Conservation (phyloP, 2,329 filamentous ascomycete genomes). For the Exserohilum rostratum region DNA sequence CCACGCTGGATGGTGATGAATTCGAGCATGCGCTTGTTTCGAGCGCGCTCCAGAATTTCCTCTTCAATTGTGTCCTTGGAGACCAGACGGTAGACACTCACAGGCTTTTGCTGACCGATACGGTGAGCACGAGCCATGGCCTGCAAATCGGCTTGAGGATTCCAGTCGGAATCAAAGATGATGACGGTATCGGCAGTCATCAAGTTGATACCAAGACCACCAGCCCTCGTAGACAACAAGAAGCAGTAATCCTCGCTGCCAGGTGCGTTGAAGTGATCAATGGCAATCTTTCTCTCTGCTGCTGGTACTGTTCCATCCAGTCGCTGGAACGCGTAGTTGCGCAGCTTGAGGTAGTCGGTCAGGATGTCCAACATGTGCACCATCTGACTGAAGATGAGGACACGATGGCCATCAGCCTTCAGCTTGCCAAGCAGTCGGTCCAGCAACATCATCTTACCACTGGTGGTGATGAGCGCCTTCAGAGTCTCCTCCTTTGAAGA, state of each 20-base stretch:
- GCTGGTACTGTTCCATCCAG: constrained; percentile 94
- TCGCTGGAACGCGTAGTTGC: constrained; percentile 94
- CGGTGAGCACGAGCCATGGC: constrained; percentile 98
- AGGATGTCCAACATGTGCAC: constrained; percentile 98
- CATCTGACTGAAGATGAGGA: constrained; percentile 99
- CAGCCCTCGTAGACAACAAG: constrained; percentile 89
- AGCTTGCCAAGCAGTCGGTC: constrained; percentile 94
- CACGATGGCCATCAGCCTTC: constrained; percentile 90
- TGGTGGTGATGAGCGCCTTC: constrained; percentile 92
- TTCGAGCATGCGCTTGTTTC: constrained; percentile 96
- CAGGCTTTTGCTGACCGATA: constrained; percentile 94
- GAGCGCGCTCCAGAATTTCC: constrained; percentile 92
- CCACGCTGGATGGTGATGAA: constrained; percentile 97
- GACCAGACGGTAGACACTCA: constrained; percentile 94
- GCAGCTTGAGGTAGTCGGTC: constrained; percentile 88
- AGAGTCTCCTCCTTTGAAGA: constrained; percentile 86
- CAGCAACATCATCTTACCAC: constrained; percentile 99
- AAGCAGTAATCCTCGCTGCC: constrained; percentile 97
- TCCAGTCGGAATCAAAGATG: constrained; percentile 98
- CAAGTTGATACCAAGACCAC: constrained; percentile 96
- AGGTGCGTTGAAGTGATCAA: constrained; percentile 98
- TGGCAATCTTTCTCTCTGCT: constrained; percentile 85
- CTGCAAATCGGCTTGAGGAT: constrained; percentile 95
- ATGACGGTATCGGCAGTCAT: constrained; percentile 99
- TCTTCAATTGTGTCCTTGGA: constrained; percentile 99